phyloP scores from a whole-genome alignment of 441 rosid genomes.

The Populus hybrid region DNA sequence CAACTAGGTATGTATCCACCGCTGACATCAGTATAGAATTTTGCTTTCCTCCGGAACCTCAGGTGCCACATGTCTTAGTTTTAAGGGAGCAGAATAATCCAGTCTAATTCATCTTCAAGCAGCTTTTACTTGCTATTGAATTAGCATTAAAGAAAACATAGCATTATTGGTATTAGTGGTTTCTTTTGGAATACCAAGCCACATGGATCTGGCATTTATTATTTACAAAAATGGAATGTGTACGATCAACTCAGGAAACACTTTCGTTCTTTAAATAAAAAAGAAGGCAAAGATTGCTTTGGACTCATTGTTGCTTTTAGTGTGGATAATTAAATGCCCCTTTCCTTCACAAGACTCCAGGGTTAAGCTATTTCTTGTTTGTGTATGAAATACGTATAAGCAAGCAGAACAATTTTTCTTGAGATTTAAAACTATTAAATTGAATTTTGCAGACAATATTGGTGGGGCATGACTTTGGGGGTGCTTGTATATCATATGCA shows the following conservation, averaged over 20 bases:
- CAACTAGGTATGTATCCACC: not conserved
- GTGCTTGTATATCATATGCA: conserved; percentile 75
- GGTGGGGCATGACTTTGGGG: conserved; percentile 96
- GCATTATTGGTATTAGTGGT: not conserved
- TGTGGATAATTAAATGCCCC: not conserved
- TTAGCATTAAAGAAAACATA: not conserved
- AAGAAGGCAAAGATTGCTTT: not conserved
- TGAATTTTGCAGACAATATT: conserved; percentile 62
- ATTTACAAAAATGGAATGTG: not conserved
- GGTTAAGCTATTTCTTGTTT: conserved; percentile 2
- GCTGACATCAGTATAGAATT: not conserved
- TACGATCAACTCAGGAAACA: not conserved
- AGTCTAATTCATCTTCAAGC: not conserved
- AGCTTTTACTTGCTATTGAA: not conserved
- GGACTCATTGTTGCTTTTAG: not conserved
- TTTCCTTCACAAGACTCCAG: not conserved
- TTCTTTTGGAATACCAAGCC: not conserved
- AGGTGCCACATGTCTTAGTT: not conserved
- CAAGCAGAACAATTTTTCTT: conserved; percentile 4
- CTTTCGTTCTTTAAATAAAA: not conserved
- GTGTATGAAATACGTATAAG: conserved; percentile 5
- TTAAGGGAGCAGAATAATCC: no score
- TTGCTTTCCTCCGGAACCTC: not conserved
- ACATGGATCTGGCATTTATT: not conserved
- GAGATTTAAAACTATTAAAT: not conserved